These are phyloP conservation scores for Coleophoma cylindrospora DNA, from an alignment of 2,329 filamentous ascomycete genomes.

Conservation along the genomic window DNA sequence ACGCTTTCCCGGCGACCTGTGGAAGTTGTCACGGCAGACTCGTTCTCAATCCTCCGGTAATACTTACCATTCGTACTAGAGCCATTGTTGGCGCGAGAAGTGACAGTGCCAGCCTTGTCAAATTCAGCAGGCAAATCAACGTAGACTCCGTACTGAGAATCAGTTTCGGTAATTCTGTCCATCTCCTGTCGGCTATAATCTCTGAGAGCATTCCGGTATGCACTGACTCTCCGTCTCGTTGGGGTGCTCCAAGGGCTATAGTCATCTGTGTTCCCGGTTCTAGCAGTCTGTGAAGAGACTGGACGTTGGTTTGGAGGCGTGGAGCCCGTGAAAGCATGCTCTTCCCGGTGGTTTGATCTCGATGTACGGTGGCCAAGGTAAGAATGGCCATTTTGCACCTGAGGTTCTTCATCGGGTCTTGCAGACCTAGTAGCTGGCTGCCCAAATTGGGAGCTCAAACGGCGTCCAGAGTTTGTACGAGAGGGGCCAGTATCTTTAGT, in stretches of 20 bases:
- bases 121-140: too few relatives aligned
- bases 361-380: conserved; percentile 19
- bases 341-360: conserved; percentile 19
- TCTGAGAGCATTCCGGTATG: not conserved
- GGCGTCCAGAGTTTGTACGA: conserved; percentile 26
- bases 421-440: conserved; percentile 18
- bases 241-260: too few relatives aligned
- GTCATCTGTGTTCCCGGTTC: not conserved
- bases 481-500: conserved; percentile 22
- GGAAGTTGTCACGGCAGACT: conserved; percentile 21
- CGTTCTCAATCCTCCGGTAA: too few relatives aligned
- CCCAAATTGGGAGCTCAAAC: conserved; percentile 16
- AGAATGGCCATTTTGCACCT: conserved; percentile 22
- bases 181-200: conserved; percentile 1
- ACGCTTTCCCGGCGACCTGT: conserved; percentile 35
- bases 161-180: not conserved
- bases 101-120: too few relatives aligned
- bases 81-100: too few relatives aligned
- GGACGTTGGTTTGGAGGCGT: not conserved
- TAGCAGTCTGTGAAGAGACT: not conserved
- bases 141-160: not conserved
- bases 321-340: conserved; percentile 11
- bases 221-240: not conserved
- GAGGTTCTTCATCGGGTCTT: conserved; percentile 19
- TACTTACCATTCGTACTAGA: too few relatives aligned